Percentiles rank a stretch among this genome's conserved stretches.
phyloP scores from a whole-genome alignment of 106 monocot species.

The Xerophyta viscosa region DNA sequence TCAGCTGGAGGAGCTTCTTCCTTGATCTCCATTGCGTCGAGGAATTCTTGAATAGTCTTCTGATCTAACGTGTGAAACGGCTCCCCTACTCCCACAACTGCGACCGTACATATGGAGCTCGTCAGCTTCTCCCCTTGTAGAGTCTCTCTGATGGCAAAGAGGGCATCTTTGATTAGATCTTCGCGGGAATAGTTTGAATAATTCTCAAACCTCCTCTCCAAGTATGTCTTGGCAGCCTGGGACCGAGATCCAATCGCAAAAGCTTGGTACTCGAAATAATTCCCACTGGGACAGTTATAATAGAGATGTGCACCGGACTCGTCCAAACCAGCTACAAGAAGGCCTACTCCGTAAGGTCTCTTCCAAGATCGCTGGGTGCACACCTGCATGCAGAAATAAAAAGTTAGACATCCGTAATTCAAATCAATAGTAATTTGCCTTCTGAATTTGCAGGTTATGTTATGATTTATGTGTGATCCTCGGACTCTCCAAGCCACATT shows the following conservation, averaged over 20 bases:
- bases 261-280: conserved; percentile 95
- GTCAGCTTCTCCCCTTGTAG: conserved; percentile 89
- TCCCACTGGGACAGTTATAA: conserved; percentile 93
- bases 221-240: conserved; percentile 89
- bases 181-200: conserved; percentile 54
- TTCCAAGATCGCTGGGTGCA: conserved; percentile 98
- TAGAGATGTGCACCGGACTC: conserved; percentile 92
- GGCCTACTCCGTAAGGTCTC: conserved; percentile 92
- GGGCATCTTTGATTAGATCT: conserved; percentile 79
- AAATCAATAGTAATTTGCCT: too few relatives aligned
- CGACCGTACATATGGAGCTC: conserved; percentile 70
- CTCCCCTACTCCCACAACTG: conserved; percentile 72
- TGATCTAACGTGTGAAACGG: conserved; percentile 60
- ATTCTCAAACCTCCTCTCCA: conserved; percentile 53
- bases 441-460: too few relatives aligned
- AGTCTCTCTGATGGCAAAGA: conserved; percentile 91
- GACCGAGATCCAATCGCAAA: conserved; percentile 95
- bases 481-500: too few relatives aligned
- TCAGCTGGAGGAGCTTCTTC: conserved; percentile 34
- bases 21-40: conserved; percentile 51
- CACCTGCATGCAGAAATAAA: conserved; percentile 38
- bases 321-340: conserved; percentile 87
- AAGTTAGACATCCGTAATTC: not conserved
- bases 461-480: too few relatives aligned
- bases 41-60: conserved; percentile 53